Evolutionary conservation across 768 basidiomycete species (phyloP), one percentile per base, ranked within the genome.

Genomic region (Collybia sp.): DNA sequence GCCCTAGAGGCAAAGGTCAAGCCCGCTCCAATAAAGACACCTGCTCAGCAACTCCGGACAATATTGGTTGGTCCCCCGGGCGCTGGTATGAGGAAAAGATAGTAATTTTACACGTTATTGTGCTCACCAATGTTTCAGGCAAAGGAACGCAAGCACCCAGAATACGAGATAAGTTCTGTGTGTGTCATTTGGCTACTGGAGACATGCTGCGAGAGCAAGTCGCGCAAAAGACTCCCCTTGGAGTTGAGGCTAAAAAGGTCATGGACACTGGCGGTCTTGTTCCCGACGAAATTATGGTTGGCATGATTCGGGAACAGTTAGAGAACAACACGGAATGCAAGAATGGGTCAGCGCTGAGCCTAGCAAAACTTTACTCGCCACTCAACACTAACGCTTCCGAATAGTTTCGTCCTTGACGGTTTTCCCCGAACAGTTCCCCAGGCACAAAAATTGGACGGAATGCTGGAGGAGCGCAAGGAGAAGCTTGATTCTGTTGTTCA

Each of bases 181-280:
- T 99, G 38, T 99, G 96, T 75, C 96, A 99, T 72, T 74, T 99
- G 56, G 95, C 96, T 18, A 99, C 96, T 25, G 96, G 96, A 15
- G 96, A 99, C 73, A 95, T 99, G 93, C 77, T 99, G 47, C 87
- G 96, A 42, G 90, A 93, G 52, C 93, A 99, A 66, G 93, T 99
- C 50, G 60, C 82, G 31, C 66, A 83, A 62, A 87, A 94, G 71
- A 96, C 96, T 3, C 70, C 79, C 36, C 80, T 99, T 35, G 96
- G 96, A 51, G 69, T 86, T 39, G 79, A 88, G 57, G 96, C 96
- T 15, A 98, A 99, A 79, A 93, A 93, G 67, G 84, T 98, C 63
- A 96, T 99, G 88, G 95, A 98, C 63, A 77, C 81, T 17, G 96
- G 96, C 33, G 90, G 86, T n/a, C 82, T 99, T 46, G 93, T 99